Percentiles rank a stretch among this genome's conserved stretches.
These are phyloP conservation scores for Blastocystis sp. DNA, from an alignment of 352 stramenopile genomes.

Conservation along the genomic window DNA sequence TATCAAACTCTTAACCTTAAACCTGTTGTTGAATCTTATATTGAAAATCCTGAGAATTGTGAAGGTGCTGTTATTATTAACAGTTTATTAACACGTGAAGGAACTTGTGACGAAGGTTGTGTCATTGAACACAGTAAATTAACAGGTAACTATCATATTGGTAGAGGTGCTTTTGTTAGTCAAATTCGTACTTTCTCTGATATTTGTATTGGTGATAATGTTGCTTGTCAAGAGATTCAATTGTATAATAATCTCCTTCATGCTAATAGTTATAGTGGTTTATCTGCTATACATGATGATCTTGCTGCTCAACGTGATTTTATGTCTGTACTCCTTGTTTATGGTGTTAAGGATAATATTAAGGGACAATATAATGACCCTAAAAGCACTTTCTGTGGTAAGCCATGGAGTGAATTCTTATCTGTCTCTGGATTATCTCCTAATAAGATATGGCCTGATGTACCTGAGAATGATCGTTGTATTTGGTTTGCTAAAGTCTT, in stretches of 20 bases:
- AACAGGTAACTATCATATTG: constrained; percentile 6
- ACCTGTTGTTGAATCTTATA: too few relatives aligned
- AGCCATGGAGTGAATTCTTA: constrained; percentile 36
- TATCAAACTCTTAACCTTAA: too few relatives aligned
- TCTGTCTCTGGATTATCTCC: constrained; percentile 1
- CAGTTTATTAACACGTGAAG: constrained; percentile 12
- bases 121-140: constrained; percentile 30
- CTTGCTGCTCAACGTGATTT: not conserved
- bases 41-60: too few relatives aligned
- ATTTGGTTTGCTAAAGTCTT: constrained; percentile 37
- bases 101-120: not conserved
- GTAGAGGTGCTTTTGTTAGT: not conserved
- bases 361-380: constrained; percentile 9
- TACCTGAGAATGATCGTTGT: not conserved
- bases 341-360: constrained; percentile 27
- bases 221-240: constrained; percentile 29
- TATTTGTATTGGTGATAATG: constrained; percentile 1
- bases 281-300: constrained; percentile 4
- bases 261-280: too few relatives aligned
- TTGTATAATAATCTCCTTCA: too few relatives aligned
- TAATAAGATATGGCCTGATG: constrained; percentile 18
- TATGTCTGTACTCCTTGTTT: constrained; percentile 14
- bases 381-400: constrained; percentile 21
- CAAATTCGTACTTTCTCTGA: constrained; percentile 25
- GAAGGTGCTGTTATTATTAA: constrained; percentile 38